phyloP scores from a whole-genome alignment of 768 basidiomycete species.

The Termitomyces sp. region DNA sequence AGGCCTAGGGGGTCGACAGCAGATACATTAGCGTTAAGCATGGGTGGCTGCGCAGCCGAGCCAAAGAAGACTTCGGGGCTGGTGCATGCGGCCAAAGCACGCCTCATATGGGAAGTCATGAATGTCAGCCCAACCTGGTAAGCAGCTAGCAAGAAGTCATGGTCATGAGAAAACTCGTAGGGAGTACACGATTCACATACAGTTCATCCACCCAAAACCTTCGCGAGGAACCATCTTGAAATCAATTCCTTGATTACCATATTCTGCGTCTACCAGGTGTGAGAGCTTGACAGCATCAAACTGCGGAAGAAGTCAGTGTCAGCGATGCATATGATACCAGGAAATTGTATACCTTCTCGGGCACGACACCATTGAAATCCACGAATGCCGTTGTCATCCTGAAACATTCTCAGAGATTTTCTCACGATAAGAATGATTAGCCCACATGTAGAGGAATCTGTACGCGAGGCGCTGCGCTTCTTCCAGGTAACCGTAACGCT shows the following conservation, averaged over 20 bases:
- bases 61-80: slow-evolving; percentile 89
- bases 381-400: slow-evolving; percentile 95
- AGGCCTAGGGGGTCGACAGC: slow-evolving; percentile 54
- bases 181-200: slow-evolving; percentile 36
- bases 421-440: background rate
- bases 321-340: background rate
- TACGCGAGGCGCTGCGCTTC: slow-evolving; percentile 93
- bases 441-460: slow-evolving; percentile 94
- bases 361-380: slow-evolving; percentile 96
- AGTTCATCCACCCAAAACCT: slow-evolving; percentile 99
- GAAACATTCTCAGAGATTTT: slow-evolving; percentile 2
- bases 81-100: slow-evolving; percentile 92
- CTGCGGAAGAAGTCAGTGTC: slow-evolving; percentile 26
- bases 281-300: slow-evolving; percentile 96
- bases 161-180: background rate
- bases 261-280: slow-evolving; percentile 95
- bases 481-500: slow-evolving; percentile 92
- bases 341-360: slow-evolving; percentile 72
- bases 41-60: slow-evolving; percentile 33
- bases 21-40: slow-evolving; percentile 30
- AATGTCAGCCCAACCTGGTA: slow-evolving; percentile 97
- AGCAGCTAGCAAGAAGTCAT: slow-evolving; percentile 50
- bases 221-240: slow-evolving; percentile 97
- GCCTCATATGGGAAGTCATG: slow-evolving; percentile 89
- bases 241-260: slow-evolving; percentile 93